Percentiles rank a stretch among this genome's conserved stretches.
Conservation (phyloP, 768 basidiomycete species). For the Guyanaporus albipodus region DNA sequence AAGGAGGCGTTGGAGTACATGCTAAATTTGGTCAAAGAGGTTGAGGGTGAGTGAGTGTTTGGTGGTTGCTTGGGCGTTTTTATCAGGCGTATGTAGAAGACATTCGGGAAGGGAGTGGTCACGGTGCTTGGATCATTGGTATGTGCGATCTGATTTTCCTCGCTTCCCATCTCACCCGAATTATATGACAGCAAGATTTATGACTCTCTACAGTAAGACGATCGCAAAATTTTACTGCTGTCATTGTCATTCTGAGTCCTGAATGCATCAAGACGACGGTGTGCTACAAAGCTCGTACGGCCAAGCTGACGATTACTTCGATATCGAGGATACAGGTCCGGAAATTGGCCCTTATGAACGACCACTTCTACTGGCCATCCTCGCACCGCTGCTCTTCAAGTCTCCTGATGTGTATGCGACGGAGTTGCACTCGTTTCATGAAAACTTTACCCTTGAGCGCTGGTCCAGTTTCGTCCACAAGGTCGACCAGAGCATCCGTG, state of each 20-base stretch:
- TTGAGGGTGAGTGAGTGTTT: slow-evolving; percentile 15
- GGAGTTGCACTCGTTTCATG: slow-evolving; percentile 28
- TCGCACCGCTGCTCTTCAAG: slow-evolving; percentile 22
- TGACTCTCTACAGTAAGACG: slow-evolving; percentile 28
- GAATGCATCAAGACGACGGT: slow-evolving; percentile 19
- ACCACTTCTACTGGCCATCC: slow-evolving; percentile 13
- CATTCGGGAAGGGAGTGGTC: slow-evolving; percentile 3
- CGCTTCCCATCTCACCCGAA: slow-evolving; percentile 1
- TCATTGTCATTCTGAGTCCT: background rate
- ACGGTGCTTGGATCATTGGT: slow-evolving; percentile 29
- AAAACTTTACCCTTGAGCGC: slow-evolving; percentile 23
- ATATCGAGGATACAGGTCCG: slow-evolving; percentile 22
- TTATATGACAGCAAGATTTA: slow-evolving; percentile 23
- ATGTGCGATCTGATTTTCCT: background rate
- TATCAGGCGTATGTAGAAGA: slow-evolving; percentile 6
- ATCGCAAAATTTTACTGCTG: background rate
- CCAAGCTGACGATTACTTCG: slow-evolving; percentile 30
- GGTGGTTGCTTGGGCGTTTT: background rate
- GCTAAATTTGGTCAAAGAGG: slow-evolving; percentile 27
- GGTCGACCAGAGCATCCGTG: slow-evolving; percentile 30
- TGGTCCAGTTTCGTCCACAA: slow-evolving; percentile 30
- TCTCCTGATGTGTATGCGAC: slow-evolving; percentile 27
- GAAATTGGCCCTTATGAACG: slow-evolving; percentile 17
- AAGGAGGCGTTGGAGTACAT: slow-evolving; percentile 23
- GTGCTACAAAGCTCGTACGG: slow-evolving; percentile 29